Percentiles rank a stretch among this genome's conserved stretches.
These are phyloP conservation scores for Psilocybe azurescens DNA, from an alignment of 768 basidiomycete genomes.

Conservation along the genomic window DNA sequence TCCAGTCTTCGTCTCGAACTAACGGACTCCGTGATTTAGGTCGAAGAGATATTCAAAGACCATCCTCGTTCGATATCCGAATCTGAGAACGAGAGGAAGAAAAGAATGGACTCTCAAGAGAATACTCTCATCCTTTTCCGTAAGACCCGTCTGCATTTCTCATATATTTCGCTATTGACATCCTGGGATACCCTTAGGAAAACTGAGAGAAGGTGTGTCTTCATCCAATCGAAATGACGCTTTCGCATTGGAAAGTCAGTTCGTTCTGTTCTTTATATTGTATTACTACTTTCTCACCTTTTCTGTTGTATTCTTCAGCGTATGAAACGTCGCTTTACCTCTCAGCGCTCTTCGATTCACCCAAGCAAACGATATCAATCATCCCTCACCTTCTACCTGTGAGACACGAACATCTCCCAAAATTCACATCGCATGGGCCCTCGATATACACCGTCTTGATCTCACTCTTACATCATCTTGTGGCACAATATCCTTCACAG, in stretches of 20 bases:
- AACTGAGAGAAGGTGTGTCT: constrained; percentile 75
- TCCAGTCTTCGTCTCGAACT: not conserved
- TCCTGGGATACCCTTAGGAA: constrained; percentile 49
- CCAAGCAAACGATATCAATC: constrained; percentile 65
- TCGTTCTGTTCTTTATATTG: not conserved
- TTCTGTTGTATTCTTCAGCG: constrained; percentile 42
- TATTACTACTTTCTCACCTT: not conserved
- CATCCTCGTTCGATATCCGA: constrained; percentile 37
- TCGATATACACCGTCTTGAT: constrained; percentile 43
- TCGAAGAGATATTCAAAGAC: constrained; percentile 51
- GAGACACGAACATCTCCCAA: constrained; percentile 35
- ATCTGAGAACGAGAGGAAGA: constrained; percentile 38
- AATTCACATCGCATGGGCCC: constrained; percentile 14
- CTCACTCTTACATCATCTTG: constrained; percentile 63
- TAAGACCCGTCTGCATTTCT: constrained; percentile 39
- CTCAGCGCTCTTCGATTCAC: constrained; percentile 63
- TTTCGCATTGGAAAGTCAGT: constrained; percentile 73
- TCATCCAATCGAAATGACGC: constrained; percentile 62
- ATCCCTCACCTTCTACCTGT: constrained; percentile 61
- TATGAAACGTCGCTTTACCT: constrained; percentile 79
- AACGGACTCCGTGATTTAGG: constrained; percentile 33
- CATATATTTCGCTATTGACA: not conserved
- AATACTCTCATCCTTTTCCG: constrained; percentile 79
- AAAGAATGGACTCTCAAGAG: constrained; percentile 60
- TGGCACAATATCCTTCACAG: constrained; percentile 69